These are phyloP conservation scores for Persicaria tinctoria DNA, from an alignment of 148 eudicot genomes.

Conservation along the genomic window DNA sequence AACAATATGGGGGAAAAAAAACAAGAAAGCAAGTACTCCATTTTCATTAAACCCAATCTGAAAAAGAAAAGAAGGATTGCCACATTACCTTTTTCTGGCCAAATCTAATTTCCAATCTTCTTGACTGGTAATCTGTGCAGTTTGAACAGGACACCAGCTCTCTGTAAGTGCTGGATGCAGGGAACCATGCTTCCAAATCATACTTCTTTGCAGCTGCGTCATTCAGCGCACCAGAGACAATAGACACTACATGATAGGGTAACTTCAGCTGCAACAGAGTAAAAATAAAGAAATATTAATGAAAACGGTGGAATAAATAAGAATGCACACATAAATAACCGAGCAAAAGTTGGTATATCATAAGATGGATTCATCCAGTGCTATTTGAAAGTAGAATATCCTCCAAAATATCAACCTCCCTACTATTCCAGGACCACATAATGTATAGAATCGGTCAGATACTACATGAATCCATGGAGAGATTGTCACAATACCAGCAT, in stretches of 20 bases:
- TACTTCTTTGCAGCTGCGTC: conserved; percentile 93
- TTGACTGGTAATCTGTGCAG: conserved; percentile 87
- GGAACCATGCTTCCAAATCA: conserved; percentile 92
- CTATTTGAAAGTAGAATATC: too few relatives aligned
- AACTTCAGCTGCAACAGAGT: conserved; percentile 55
- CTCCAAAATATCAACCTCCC: too few relatives aligned
- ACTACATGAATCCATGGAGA: too few relatives aligned
- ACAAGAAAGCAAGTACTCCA: neutral
- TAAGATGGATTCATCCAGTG: too few relatives aligned
- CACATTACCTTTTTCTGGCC: conserved; percentile 65
- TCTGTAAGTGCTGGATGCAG: conserved; percentile 62
- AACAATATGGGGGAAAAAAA: neutral
- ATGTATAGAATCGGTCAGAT: too few relatives aligned
- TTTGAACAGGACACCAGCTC: conserved; percentile 93
- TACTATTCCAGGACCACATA: too few relatives aligned
- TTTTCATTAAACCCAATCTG: neutral
- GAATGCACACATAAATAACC: too few relatives aligned
- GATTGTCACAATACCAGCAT: too few relatives aligned
- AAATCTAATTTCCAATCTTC: conserved; percentile 65
- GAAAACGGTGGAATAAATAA: neutral
- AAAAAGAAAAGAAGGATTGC: neutral
- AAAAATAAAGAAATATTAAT: neutral
- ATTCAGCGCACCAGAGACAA: conserved; percentile 84
- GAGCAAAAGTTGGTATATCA: too few relatives aligned
- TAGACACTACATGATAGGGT: conserved; percentile 75